Evolutionary conservation across 2,329 filamentous ascomycete species (phyloP), one percentile per base, ranked within the genome.

Genomic region (Sporothrix luriei): DNA sequence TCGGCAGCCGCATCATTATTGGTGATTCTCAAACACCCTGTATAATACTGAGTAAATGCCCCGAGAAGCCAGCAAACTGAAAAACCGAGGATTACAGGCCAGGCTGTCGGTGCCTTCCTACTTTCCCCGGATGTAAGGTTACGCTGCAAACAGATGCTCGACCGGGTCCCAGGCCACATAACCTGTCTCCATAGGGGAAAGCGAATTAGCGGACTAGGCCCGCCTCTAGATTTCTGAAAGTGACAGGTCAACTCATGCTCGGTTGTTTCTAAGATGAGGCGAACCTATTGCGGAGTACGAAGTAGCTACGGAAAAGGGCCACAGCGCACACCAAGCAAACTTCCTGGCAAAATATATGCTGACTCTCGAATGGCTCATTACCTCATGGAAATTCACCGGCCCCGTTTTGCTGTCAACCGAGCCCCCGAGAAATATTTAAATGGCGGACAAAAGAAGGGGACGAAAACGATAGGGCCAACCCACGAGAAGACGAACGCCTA

Each of bases 121-220:
- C 48, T 67, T 67, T 57, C 51, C 51, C 65, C 65, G 65, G 55
- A 54, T 67, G 65, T 57, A 67, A 67, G 65, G 65, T 67, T 67
- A 38, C 54, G 46, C 67, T 24, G 16, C 7, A 68, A 57, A 57
- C 16, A 29, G 46, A 21, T 38, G 19, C 16, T n/a, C 40, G 16
- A 21, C 19, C n/a, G 33, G n/a, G 13, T 19, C 55, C 24, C 11
- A 54, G 55, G 55, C 55, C 55, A 43, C 57, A 46, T 40, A 19
- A 13, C 57, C 57, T 24, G 38, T 62, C 26, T 46, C n/a, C 13
- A n/a, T 19, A 19, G 19, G 21, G n/a, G 55, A 3, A 43, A 43
- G 43, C 19, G 55, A 43, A 43, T 59, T 61, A 61, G 38, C 57
- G 57, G 38, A 19, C 38, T 10, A 38, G 38, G 38, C 38, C 57